A percentile compares a stretch with the other conserved stretches of the same genome.
Conservation (phyloP, 257 asterid species). For the Nicotiana obtusifolia region DNA sequence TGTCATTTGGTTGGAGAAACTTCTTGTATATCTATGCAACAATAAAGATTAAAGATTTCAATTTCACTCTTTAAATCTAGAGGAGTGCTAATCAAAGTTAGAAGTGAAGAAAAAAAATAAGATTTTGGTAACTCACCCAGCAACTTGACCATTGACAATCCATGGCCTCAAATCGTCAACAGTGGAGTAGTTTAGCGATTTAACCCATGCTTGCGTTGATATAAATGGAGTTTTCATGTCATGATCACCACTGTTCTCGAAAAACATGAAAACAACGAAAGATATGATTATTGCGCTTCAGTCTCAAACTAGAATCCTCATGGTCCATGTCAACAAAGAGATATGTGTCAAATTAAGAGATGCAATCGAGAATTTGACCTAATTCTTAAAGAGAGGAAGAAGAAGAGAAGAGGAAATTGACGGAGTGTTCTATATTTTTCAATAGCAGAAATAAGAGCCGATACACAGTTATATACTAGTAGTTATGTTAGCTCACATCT, state of each 20-base stretch:
- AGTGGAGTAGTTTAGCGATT: background rate
- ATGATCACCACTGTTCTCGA: background rate
- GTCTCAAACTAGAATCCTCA: too few relatives aligned
- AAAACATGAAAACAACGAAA: background rate
- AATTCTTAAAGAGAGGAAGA: too few relatives aligned
- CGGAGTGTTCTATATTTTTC: too few relatives aligned
- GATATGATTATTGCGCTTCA: background rate
- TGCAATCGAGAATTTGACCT: too few relatives aligned
- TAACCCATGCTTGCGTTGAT: background rate
- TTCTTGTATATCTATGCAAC: background rate
- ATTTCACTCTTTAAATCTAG: background rate
- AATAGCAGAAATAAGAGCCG: too few relatives aligned
- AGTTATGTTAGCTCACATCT: too few relatives aligned
- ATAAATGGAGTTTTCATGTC: background rate
- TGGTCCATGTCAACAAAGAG: background rate
- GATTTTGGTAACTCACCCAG: background rate
- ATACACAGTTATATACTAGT: too few relatives aligned
- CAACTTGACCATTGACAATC: background rate
- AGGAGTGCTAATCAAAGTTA: too few relatives aligned
- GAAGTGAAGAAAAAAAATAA: background rate
- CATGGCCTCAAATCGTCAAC: background rate
- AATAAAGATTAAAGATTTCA: background rate
- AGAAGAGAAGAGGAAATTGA: too few relatives aligned
- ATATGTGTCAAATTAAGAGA: too few relatives aligned
- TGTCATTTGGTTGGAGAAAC: background rate